phyloP scores from a whole-genome alignment of 78 protist species.

The Planoprotostelium fungivorum region DNA sequence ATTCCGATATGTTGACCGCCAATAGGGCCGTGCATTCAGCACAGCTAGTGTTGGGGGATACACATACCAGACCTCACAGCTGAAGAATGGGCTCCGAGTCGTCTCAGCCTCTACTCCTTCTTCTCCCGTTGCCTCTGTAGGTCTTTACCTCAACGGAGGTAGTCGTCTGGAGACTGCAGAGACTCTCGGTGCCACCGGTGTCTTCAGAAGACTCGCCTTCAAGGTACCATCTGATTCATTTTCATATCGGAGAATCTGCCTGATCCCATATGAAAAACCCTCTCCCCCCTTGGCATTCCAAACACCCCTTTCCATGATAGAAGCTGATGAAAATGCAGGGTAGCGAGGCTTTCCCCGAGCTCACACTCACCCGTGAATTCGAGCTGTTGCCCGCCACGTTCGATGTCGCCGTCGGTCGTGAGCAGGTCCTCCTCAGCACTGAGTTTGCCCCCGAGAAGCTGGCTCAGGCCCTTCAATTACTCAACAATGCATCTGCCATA shows the following conservation, averaged over 20 bases:
- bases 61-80: background rate
- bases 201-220: background rate
- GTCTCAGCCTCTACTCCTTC: background rate
- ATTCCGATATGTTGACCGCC: background rate
- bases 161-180: background rate
- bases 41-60: background rate
- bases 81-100: background rate
- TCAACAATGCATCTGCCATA: background rate
- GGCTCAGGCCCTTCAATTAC: background rate
- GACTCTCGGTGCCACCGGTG: background rate
- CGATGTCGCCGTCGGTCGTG: background rate
- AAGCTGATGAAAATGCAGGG: background rate
- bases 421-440: background rate
- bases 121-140: background rate
- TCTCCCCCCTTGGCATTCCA: too few species aligned
- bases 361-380: background rate
- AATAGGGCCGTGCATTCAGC: background rate
- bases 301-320: too few species aligned
- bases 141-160: background rate
- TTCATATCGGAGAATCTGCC: too few species aligned
- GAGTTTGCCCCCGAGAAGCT: background rate
- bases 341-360: background rate
- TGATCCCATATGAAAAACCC: too few species aligned
- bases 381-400: background rate
- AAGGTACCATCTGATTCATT: too few species aligned